phyloP scores from a whole-genome alignment of 78 protist species.

The Monosiga brevicollis region DNA sequence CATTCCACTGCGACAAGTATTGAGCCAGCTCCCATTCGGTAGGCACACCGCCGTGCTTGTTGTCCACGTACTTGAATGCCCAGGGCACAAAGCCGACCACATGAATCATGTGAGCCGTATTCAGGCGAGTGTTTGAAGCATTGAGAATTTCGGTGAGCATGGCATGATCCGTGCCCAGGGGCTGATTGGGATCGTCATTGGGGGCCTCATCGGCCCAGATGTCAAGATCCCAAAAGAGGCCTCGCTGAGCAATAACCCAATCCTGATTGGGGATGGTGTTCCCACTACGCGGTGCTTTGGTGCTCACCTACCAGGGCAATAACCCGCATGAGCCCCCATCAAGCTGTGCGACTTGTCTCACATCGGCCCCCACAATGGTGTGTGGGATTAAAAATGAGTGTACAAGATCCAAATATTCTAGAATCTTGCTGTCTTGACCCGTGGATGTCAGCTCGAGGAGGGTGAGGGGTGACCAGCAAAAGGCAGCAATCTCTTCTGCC shows the following conservation, averaged over 20 bases:
- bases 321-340: too few species aligned
- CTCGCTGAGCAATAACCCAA: neutral
- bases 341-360: too few species aligned
- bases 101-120: neutral
- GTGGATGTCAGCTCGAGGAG: too few species aligned
- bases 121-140: neutral
- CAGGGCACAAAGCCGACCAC: slow-evolving; percentile 6
- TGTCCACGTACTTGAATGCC: neutral
- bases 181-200: neutral
- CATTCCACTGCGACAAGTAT: neutral
- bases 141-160: neutral
- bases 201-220: slow-evolving; percentile 8
- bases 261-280: slow-evolving; percentile 4
- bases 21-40: slow-evolving; percentile 5
- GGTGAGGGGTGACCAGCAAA: too few species aligned
- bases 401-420: too few species aligned
- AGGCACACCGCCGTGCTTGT: neutral
- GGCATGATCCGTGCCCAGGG: neutral
- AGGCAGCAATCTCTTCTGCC: too few species aligned
- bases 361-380: too few species aligned
- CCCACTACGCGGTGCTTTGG: neutral
- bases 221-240: slow-evolving; percentile 2
- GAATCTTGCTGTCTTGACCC: too few species aligned
- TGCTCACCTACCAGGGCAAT: too few species aligned
- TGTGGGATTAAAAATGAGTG: too few species aligned